Conservation (phyloP, 139 green algal genomes). For the Parachlorella kessleri region DNA sequence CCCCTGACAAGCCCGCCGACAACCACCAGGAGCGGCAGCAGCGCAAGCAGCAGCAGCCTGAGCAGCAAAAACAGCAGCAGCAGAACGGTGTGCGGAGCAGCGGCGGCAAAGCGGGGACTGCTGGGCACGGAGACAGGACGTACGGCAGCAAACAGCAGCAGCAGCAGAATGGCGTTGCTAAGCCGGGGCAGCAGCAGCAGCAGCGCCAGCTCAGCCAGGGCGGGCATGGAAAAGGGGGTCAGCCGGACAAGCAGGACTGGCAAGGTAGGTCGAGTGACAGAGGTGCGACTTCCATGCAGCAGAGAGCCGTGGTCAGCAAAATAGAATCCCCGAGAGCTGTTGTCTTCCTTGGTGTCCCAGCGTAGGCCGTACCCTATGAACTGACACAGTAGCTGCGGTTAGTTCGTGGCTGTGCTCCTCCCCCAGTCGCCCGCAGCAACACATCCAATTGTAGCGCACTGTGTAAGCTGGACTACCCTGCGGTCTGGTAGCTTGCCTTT, state of each 20-base stretch:
- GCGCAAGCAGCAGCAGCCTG: neutral
- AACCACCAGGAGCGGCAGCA: constrained; percentile 1
- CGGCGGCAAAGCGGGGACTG: too few relatives aligned
- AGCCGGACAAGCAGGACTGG: neutral
- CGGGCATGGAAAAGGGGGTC: neutral
- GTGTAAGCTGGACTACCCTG: neutral
- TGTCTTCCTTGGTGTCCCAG: too few relatives aligned
- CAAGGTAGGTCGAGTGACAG: neutral
- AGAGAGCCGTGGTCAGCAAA: neutral
- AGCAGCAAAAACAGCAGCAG: constrained; percentile 16
- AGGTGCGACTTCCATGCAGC: neutral
- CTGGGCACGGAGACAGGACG: too few relatives aligned
- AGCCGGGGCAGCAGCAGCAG: neutral
- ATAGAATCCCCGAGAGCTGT: too few relatives aligned
- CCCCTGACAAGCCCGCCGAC: neutral
- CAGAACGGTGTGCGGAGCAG: too few relatives aligned
- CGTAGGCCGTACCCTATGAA: neutral
- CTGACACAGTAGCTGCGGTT: too few relatives aligned
- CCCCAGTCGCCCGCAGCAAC: too few relatives aligned
- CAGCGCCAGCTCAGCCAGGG: neutral
- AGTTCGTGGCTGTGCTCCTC: too few relatives aligned
- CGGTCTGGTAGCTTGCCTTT: neutral
- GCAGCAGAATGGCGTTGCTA: neutral
- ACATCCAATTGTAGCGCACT: neutral
- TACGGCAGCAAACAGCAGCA: neutral